Conservation (phyloP, 2,329 filamentous ascomycete genomes). For the Cladosporium colombiae region DNA sequence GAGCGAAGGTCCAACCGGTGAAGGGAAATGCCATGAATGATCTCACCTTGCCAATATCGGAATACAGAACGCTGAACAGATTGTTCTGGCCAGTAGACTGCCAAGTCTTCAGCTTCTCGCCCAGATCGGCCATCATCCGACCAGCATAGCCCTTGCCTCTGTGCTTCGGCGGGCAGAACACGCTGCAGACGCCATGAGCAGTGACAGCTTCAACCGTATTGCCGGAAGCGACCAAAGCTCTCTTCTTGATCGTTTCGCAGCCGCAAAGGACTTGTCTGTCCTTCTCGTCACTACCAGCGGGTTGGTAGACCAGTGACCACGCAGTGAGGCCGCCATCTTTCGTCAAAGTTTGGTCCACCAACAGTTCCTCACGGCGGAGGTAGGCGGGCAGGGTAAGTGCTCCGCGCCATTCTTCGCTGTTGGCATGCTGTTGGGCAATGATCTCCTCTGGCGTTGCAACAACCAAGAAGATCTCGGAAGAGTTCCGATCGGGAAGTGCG, state of each 20-base stretch:
- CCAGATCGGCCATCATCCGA: constrained; percentile 71
- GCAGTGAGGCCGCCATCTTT: constrained; percentile 57
- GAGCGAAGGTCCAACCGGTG: constrained; percentile 3
- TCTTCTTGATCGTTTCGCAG: constrained; percentile 59
- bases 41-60: constrained; percentile 72
- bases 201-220: constrained; percentile 57
- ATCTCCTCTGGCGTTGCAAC: constrained; percentile 58
- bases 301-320: constrained; percentile 60
- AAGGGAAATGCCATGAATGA: background rate
- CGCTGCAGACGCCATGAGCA: constrained; percentile 74
- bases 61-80: constrained; percentile 78
- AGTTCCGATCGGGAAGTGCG: constrained; percentile 50
- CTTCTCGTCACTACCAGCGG: constrained; percentile 30
- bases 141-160: constrained; percentile 75
- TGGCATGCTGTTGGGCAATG: constrained; percentile 53
- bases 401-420: constrained; percentile 60
- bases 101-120: constrained; percentile 54
- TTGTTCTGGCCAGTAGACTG: constrained; percentile 46
- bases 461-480: constrained; percentile 54
- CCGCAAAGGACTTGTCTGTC: constrained; percentile 52
- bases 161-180: constrained; percentile 68
- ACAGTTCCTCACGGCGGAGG: constrained; percentile 57
- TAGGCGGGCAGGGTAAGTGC: constrained; percentile 57
- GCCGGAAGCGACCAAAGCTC: constrained; percentile 45
- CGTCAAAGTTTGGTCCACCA: constrained; percentile 54